A percentile compares a stretch with the other conserved stretches of the same genome.
phyloP scores from a whole-genome alignment of 345 rosid genomes.

The Sisymbrium irio region DNA sequence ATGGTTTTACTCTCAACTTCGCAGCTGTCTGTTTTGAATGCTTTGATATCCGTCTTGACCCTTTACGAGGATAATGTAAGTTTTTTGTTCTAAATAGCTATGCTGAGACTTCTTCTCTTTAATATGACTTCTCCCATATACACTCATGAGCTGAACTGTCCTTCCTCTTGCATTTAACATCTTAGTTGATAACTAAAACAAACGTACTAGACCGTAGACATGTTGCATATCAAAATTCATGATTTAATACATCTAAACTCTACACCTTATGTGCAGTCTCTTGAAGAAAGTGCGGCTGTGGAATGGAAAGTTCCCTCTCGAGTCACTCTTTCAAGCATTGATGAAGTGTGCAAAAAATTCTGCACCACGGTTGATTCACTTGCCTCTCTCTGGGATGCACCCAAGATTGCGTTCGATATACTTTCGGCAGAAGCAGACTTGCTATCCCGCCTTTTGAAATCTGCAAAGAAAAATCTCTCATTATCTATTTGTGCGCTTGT shows the following conservation, averaged over 20 bases:
- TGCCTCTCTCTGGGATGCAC: conserved; percentile 46
- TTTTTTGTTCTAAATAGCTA: conserved; percentile 26
- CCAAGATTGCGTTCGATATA: conserved; percentile 51
- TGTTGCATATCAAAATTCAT: conserved; percentile 4
- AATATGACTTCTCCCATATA: conserved; percentile 1
- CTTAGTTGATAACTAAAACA: conserved; percentile 3
- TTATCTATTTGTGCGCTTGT: conserved; percentile 47
- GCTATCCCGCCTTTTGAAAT: conserved; percentile 58
- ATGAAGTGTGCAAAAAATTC: conserved; percentile 44
- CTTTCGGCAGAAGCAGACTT: conserved; percentile 70
- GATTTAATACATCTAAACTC: conserved; percentile 8
- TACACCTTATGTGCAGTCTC: conserved; percentile 44
- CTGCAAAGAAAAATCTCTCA: conserved; percentile 40
- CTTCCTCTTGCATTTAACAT: neutral
- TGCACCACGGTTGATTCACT: conserved; percentile 44
- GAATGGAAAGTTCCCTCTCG: conserved; percentile 48
- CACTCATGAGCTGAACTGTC: conserved; percentile 2
- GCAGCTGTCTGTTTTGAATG: conserved; percentile 58
- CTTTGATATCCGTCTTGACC: conserved; percentile 57
- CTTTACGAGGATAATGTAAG: conserved; percentile 63
- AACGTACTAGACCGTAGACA: neutral
- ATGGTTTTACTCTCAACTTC: conserved; percentile 63
- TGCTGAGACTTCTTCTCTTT: conserved; percentile 6
- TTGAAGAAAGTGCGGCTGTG: conserved; percentile 36
- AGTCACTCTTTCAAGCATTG: conserved; percentile 51